Evolutionary conservation across 306 rosid species (phyloP).

Genomic region (Fagus sylvatica): DNA sequence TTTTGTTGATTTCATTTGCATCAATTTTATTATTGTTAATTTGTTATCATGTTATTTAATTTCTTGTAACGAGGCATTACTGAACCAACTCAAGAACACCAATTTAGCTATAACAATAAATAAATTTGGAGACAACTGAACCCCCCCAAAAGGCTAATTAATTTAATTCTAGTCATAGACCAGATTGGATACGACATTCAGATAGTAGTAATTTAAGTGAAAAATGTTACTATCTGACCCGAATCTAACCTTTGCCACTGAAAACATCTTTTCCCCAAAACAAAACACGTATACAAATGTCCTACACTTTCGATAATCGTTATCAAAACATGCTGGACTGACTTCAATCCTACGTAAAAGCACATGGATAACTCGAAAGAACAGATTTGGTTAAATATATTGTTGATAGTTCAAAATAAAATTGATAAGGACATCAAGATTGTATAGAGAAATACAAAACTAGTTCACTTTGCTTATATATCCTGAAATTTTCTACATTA

Average conservation of each 20-base stretch:
- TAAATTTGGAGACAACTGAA: too few relatives aligned
- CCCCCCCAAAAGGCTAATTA: too few relatives aligned
- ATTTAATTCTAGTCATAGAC: too few relatives aligned
- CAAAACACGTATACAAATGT: neutral
- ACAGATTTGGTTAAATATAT: neutral
- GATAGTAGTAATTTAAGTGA: neutral
- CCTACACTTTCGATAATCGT: neutral
- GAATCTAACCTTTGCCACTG: neutral
- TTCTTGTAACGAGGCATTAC: too few relatives aligned
- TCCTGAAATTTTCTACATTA: too few relatives aligned
- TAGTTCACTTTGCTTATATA: too few relatives aligned
- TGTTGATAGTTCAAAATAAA: neutral
- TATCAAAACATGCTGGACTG: neutral
- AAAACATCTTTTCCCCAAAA: neutral
- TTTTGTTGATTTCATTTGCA: too few relatives aligned
- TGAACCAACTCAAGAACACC: too few relatives aligned
- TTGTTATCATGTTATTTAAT: too few relatives aligned
- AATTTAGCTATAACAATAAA: too few relatives aligned
- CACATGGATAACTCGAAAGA: neutral
- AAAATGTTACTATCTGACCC: neutral
- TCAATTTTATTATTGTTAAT: too few relatives aligned
- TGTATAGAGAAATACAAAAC: too few relatives aligned
- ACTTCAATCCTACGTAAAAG: slow-evolving; percentile 4
- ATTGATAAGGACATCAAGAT: neutral
- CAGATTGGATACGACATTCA: neutral